A percentile compares a stretch with the other conserved stretches of the same genome.
Conservation (phyloP, 257 asterid genomes). For the Forsythia suspensa region DNA sequence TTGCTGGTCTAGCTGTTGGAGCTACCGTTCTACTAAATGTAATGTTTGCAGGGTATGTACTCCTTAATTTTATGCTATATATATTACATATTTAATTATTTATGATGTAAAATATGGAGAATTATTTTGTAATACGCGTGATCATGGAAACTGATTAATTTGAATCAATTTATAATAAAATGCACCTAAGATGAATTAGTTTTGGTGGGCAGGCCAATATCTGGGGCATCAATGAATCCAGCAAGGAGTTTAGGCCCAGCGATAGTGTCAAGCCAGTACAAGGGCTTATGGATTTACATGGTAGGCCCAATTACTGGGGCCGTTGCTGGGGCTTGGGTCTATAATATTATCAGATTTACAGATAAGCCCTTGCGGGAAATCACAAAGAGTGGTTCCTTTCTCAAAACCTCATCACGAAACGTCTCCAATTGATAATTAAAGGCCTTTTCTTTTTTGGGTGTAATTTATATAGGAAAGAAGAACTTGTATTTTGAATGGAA, state of each 20-base stretch:
- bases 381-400: conserved; percentile 66
- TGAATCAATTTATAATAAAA: background rate
- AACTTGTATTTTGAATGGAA: conserved; percentile 11
- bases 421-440: conserved; percentile 14
- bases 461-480: conserved; percentile 6
- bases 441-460: background rate
- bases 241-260: conserved; percentile 95
- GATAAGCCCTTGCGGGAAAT: conserved; percentile 74
- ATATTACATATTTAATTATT: too few species aligned
- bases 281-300: conserved; percentile 69
- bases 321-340: conserved; percentile 79
- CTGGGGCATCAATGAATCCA: conserved; percentile 98
- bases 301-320: conserved; percentile 82
- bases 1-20: conserved; percentile 96
- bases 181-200: background rate
- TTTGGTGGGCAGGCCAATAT: conserved; percentile 54
- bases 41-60: conserved; percentile 77
- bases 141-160: background rate
- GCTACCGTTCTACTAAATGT: conserved; percentile 83
- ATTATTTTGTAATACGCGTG: too few species aligned
- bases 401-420: conserved; percentile 31
- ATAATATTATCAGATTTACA: conserved; percentile 71
- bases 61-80: too few species aligned
- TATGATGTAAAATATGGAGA: too few species aligned
- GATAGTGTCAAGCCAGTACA: conserved; percentile 52